Base-by-base conservation (phyloP, 108 stramenopile species). In the Epithemia pelagica region DNA sequence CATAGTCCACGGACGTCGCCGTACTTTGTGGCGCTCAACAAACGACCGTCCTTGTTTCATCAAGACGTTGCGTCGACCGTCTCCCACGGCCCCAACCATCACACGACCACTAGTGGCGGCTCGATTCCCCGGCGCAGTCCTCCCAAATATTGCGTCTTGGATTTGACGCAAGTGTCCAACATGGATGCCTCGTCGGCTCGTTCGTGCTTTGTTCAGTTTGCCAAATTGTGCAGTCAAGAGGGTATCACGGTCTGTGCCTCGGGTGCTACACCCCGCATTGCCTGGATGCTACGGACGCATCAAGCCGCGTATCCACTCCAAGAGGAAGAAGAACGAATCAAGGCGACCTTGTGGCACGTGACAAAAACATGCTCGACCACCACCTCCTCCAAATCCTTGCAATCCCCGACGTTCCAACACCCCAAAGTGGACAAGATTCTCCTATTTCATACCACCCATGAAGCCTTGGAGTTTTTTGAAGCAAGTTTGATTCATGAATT, bases 271-370 rank as follows among this genome's bases (percentile, higher is more conserved):
- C 80, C 85, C 25, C 67, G 82, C n/a, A 85, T 87, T 1, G 86
- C 88, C n/a, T 92, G 91, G 87, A 88, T 89, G 84, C 67, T 92
- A 52, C 80, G 91, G 10, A 78, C 78, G 52, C 91, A 92, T 59
- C 74, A 79, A 57, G 91, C 83, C 52, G 82, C 86, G 0, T 81
- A 80, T 59, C 32, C 62, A 30, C 51, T 73, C 19, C 74, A 72
- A 2, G 69, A 70, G 52, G 89, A 94, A 59, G 84, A 67, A 51
- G 75, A 75, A 63, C 60, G 59, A 51, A 66, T 69, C 32, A 79
- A 79, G 52, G 78, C 72, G 57, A 57, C 52, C 62, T 58, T 78
- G 24, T n/a, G n/a, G n/a, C n/a, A n/a, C n/a, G n/a, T n/a, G n/a
- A n/a, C n/a, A n/a, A n/a, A n/a, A n/a, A n/a, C n/a, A n/a, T n/a